Base-by-base conservation (phyloP, 2,329 filamentous ascomycete genomes). In the Colletotrichum simmondsii region DNA sequence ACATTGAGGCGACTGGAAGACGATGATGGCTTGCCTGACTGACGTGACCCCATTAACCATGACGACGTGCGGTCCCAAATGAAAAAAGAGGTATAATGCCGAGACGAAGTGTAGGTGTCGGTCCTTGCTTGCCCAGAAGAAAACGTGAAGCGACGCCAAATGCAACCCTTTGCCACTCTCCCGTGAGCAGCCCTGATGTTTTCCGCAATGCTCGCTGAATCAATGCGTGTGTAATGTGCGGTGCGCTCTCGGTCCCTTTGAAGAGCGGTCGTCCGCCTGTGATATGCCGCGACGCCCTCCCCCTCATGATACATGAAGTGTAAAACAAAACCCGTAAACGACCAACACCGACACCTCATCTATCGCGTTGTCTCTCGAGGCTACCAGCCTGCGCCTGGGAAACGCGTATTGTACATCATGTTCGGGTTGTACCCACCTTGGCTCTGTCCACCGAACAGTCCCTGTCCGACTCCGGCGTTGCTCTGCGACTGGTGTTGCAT, bases 371-470 rank as follows among this genome's bases (percentile, higher is more conserved):
- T 58, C 63, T 49, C 42, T 57, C 14, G 26, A 60, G 52, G 35
- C 65, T 66, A 75, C 75, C 75, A 78, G 75, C 79, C 74, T 32
- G 65, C 71, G n/a, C 74, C 74, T 52, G 69, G 74, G 72, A 75
- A 75, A 28, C 74, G 74, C 54, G 72, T 74, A 64, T 89, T 89
- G 83, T 97, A 97, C 90, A 97, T 94, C 91, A 94, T 93, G 85
- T 88, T 92, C 80, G 91, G 90, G 82, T 93, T 95, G 91, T 97
- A 98, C 93, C 94, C 95, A 97, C 95, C 95, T 96, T 97, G 93
- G 82, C 87, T 89, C 89, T 93, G 93, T 86, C 94, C 94, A 86
- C 93, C 93, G 87, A 97, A 97, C 85, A 97, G 90, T 85, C 94
- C 94, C 90, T 97, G 94, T 85, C 94, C 93, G 87, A 92, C 92